Percentiles rank a stretch among this genome's conserved stretches.
Conservation (phyloP, 2,329 filamentous ascomycete species). For the Cytospora leucostoma region DNA sequence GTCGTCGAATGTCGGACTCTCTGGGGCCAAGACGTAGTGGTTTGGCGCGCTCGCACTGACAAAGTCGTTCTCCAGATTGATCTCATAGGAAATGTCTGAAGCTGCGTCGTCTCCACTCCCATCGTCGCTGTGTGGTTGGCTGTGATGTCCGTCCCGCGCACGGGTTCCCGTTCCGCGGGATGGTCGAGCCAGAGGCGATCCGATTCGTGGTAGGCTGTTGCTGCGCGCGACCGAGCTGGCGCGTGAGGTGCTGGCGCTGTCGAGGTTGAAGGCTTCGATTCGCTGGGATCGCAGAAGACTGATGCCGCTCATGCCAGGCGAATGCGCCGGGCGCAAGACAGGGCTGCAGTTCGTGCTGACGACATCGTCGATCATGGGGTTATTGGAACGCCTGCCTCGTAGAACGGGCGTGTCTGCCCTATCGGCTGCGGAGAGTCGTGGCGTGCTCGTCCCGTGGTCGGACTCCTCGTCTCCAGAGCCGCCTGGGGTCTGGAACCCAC, state of each 20-base stretch:
- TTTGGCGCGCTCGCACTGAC: conserved; percentile 65
- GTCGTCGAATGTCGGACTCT: conserved; percentile 38
- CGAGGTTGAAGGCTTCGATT: conserved; percentile 74
- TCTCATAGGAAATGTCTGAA: conserved; percentile 78
- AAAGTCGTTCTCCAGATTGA: conserved; percentile 82
- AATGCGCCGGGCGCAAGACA: conserved; percentile 50
- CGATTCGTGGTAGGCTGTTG: conserved; percentile 47
- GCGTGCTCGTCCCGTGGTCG: conserved; percentile 43
- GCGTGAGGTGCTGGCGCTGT: conserved; percentile 44
- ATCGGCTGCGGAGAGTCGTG: conserved; percentile 29
- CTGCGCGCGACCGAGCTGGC: conserved; percentile 58
- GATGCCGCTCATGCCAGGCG: conserved; percentile 69
- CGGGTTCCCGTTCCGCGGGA: conserved; percentile 30
- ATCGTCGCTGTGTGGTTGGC: conserved; percentile 55
- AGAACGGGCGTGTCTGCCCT: conserved; percentile 38
- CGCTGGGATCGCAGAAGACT: conserved; percentile 74
- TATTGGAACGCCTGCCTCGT: conserved; percentile 42
- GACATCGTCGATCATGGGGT: conserved; percentile 53
- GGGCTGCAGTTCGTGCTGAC: conserved; percentile 67
- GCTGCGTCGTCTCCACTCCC: conserved; percentile 65
- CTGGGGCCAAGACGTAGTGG: conserved; percentile 32
- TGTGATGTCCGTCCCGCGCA: conserved; percentile 46
- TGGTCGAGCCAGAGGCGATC: conserved; percentile 33
- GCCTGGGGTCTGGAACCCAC: conserved; percentile 58
- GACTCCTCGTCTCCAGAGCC: conserved; percentile 61